Conservation (phyloP, 2,329 filamentous ascomycete species). For the Claviceps lovelessii region DNA sequence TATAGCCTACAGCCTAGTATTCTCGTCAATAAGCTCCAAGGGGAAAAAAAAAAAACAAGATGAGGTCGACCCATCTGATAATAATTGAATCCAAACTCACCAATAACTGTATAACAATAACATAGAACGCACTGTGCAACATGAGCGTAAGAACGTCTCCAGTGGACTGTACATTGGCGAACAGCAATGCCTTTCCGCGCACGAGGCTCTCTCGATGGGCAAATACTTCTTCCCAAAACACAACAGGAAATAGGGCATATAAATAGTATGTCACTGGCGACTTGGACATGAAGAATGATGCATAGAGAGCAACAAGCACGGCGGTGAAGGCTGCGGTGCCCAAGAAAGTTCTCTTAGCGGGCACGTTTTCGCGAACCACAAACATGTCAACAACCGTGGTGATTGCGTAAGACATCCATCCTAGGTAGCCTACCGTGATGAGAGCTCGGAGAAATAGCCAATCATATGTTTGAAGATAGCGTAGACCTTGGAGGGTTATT, state of each 20-base stretch:
- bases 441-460: slow-evolving; percentile 89
- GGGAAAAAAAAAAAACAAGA: not conserved
- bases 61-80: not conserved
- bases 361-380: slow-evolving; percentile 25
- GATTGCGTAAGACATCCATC: slow-evolving; percentile 87
- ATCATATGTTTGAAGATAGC: slow-evolving; percentile 95
- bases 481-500: slow-evolving; percentile 63
- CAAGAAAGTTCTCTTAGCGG: slow-evolving; percentile 45
- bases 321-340: slow-evolving; percentile 60
- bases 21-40: not conserved
- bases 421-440: slow-evolving; percentile 79
- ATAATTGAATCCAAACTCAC: slow-evolving; percentile 31
- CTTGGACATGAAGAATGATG: slow-evolving; percentile 63
- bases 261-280: slow-evolving; percentile 77
- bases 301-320: slow-evolving; percentile 58
- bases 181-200: slow-evolving; percentile 52
- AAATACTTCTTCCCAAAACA: slow-evolving; percentile 44
- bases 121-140: slow-evolving; percentile 50
- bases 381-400: slow-evolving; percentile 64
- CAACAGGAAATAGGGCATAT: slow-evolving; percentile 33
- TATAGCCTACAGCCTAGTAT: slow-evolving; percentile 72
- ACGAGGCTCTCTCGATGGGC: slow-evolving; percentile 56
- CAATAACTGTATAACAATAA: slow-evolving; percentile 66
- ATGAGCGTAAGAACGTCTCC: slow-evolving; percentile 43
- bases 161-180: slow-evolving; percentile 51